Base-by-base conservation (phyloP, 2,329 filamentous ascomycete species). In the Metarhizium anisopliae region DNA sequence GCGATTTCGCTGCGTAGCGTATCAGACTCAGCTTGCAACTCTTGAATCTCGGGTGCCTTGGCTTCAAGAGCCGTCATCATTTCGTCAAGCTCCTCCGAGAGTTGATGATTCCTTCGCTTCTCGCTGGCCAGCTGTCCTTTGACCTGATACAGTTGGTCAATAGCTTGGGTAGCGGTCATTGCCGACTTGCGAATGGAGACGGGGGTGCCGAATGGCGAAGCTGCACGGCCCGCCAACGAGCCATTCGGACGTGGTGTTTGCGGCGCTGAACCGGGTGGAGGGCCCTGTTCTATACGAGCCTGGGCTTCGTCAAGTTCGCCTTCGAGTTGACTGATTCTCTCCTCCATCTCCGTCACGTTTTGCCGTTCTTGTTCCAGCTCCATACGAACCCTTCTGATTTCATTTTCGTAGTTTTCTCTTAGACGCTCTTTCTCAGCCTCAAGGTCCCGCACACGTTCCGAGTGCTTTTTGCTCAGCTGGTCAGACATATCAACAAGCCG, bases 1-100 rank as follows among this genome's bases (percentile, higher is more conserved):
- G 89, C 80, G 42, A 95, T 85, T 62, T 96, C 91, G 56, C 81
- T 80, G 56, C 92, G 84, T 2, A 97, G 79, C 36, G 88, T 84
- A 54, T 90, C 85, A 59, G 92, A 86, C 63, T 97, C 92, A 14
- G 83, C 80, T 51, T 89, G 85, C 18, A 95, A 76, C 62, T 97
- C 92, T 59, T 95, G 86, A 35, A 96, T 83, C 65, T 96, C 91
- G 0, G 94, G 94, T 30, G 87, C 85, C 68, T 89, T 92, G 29
- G 86, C 86, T 68, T 99, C 92, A 42, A 97, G 74, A 56, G 92
- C 87, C 42, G 85, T 81, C 57, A 96, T 83, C 75, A 96, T 89
- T 57, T 94, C 89, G 60, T 96, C 90, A 49, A 97, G 76, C 49
- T 93, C 84, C 42, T 84, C 81, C 18, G 83, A 81, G 11, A 96